Percentiles rank a stretch among this genome's conserved stretches.
Evolutionary conservation across 2,329 filamentous ascomycete species (phyloP).

Genomic region (Pyrenophora teres): DNA sequence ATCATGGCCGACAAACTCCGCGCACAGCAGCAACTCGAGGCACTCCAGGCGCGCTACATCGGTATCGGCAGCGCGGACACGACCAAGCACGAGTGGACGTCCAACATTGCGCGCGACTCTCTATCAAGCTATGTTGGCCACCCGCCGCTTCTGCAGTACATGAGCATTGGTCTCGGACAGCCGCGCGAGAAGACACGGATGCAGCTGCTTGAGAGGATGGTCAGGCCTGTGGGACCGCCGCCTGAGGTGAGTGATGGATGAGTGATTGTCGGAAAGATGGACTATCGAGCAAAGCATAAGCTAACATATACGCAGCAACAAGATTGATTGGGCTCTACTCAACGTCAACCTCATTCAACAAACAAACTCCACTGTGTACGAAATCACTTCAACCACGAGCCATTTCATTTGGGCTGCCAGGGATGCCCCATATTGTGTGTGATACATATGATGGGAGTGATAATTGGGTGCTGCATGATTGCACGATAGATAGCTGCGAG

Average conservation of each 20-base stretch:
- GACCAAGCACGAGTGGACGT: conserved; percentile 95
- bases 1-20: conserved; percentile 90
- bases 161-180: conserved; percentile 87
- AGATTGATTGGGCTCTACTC: conserved; percentile 17
- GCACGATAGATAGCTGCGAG: neutral
- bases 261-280: conserved; percentile 12
- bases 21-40: conserved; percentile 95
- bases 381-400: neutral
- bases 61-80: conserved; percentile 97
- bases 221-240: conserved; percentile 68
- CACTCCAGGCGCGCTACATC: conserved; percentile 92
- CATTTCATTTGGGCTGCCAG: too few species aligned
- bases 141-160: conserved; percentile 83
- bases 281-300: neutral
- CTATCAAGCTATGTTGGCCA: conserved; percentile 89
- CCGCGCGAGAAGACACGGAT: conserved; percentile 78
- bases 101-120: conserved; percentile 93
- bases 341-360: neutral
- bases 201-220: conserved; percentile 76
- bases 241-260: conserved; percentile 64
- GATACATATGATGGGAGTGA: too few species aligned
- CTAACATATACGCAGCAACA: conserved; percentile 24
- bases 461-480: neutral
- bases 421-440: too few species aligned
- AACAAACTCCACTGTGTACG: neutral